Percentiles rank a stretch among this genome's conserved stretches.
Evolutionary conservation across 1,284 basidiomycete genomes (phyloP).

Genomic region (Marasmius sp.): DNA sequence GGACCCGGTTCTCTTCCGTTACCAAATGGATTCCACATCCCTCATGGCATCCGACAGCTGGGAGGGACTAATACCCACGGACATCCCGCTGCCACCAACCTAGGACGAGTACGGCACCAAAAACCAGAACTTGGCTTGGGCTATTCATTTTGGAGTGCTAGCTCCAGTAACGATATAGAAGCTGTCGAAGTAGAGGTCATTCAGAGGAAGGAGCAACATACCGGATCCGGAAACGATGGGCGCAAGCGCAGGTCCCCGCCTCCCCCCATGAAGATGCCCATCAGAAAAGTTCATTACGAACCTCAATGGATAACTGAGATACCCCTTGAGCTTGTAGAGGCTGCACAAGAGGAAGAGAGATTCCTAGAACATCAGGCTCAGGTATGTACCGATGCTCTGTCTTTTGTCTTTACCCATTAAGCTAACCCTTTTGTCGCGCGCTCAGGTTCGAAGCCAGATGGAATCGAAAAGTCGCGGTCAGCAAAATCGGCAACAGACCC

Average conservation of each 20-base stretch:
- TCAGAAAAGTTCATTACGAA: conserved; percentile 2
- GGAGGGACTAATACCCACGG: neutral
- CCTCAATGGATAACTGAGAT: conserved; percentile 72
- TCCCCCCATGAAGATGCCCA: conserved; percentile 5
- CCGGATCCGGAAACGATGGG: neutral
- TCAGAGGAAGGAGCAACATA: conserved; percentile 7
- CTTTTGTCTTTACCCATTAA: neutral
- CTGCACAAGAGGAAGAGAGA: conserved; percentile 82
- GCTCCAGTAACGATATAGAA: conserved; percentile 38
- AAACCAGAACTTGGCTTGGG: conserved; percentile 15
- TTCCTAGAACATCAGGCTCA: conserved; percentile 54
- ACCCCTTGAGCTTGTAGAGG: conserved; percentile 72
- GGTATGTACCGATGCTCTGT: conserved; percentile 18
- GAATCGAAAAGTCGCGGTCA: neutral
- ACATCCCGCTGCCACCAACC: conserved; percentile 1
- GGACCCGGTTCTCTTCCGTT: neutral
- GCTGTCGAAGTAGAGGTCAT: conserved; percentile 21
- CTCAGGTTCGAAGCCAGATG: conserved; percentile 14
- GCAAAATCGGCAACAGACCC: neutral
- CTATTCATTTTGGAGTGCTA: conserved; percentile 50
- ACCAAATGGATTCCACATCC: neutral
- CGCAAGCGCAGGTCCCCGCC: conserved; percentile 21
- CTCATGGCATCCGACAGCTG: neutral
- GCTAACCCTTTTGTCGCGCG: neutral
- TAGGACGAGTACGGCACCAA: neutral